phyloP scores from a whole-genome alignment of 345 rosid species.

The Boechera stricta region DNA sequence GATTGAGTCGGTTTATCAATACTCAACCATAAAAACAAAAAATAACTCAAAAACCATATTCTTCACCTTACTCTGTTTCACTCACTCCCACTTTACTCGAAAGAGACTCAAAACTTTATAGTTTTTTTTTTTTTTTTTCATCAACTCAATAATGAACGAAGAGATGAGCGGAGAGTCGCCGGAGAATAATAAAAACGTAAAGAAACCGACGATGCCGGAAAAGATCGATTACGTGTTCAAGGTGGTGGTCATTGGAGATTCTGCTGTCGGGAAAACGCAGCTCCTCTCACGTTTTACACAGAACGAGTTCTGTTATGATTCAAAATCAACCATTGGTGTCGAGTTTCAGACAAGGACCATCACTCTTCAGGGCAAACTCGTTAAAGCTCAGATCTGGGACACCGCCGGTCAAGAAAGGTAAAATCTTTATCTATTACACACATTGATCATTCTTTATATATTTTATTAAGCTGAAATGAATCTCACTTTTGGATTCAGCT shows the following conservation, averaged over 20 bases:
- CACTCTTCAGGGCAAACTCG: conserved; percentile 61
- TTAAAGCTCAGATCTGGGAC: conserved; percentile 98
- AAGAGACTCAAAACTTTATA: conserved; percentile 11
- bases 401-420: conserved; percentile 98
- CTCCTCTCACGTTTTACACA: conserved; percentile 74
- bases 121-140: neutral
- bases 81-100: conserved; percentile 43
- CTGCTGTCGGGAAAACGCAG: conserved; percentile 86
- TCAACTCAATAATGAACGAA: conserved; percentile 52
- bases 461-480: neutral
- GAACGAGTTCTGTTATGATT: conserved; percentile 70
- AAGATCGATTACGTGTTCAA: conserved; percentile 77
- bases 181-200: conserved; percentile 40
- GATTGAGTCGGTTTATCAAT: neutral
- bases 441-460: conserved; percentile 2
- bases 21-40: neutral
- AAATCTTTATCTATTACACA: neutral
- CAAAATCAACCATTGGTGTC: conserved; percentile 86
- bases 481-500: conserved; percentile 11
- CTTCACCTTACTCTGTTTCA: conserved; percentile 18
- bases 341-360: conserved; percentile 84
- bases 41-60: conserved; percentile 4
- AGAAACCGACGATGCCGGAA: conserved; percentile 45
- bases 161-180: conserved; percentile 65
- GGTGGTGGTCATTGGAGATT: conserved; percentile 84